Percentiles rank a stretch among this genome's conserved stretches.
Conservation (phyloP, 2,329 filamentous ascomycete genomes). For the Tolypocladium endophyticum region DNA sequence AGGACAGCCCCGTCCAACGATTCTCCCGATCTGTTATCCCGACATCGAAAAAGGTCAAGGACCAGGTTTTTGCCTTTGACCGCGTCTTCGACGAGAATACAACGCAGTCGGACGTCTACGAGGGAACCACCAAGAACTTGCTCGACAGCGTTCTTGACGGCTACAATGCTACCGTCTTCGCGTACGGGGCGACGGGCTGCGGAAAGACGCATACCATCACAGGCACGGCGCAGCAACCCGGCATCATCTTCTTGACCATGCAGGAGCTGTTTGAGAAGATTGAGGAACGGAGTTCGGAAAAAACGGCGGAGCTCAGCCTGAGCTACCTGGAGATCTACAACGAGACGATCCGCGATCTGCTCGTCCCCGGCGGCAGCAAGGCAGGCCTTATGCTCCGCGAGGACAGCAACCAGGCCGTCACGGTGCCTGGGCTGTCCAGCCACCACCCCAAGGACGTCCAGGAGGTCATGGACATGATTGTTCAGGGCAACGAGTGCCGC, state of each 20-base stretch:
- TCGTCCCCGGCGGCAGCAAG: slow-evolving; percentile 77
- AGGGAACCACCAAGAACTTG: slow-evolving; percentile 79
- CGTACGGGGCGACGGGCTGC: slow-evolving; percentile 94
- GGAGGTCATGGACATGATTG: slow-evolving; percentile 99
- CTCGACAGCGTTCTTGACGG: slow-evolving; percentile 92
- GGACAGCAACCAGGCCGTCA: slow-evolving; percentile 87
- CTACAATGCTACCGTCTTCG: slow-evolving; percentile 98
- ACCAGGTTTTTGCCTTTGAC: slow-evolving; percentile 96
- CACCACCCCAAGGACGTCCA: slow-evolving; percentile 85
- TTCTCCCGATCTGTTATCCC: slow-evolving; percentile 76
- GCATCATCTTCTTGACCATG: slow-evolving; percentile 98
- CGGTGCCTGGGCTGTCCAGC: slow-evolving; percentile 81
- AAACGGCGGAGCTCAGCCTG: slow-evolving; percentile 79
- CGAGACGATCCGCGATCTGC: slow-evolving; percentile 90
- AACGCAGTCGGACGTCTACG: slow-evolving; percentile 87
- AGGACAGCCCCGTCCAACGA: slow-evolving; percentile 83
- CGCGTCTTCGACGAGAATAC: slow-evolving; percentile 94
- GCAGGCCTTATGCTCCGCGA: slow-evolving; percentile 84
- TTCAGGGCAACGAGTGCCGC: slow-evolving; percentile 84
- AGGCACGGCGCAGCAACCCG: slow-evolving; percentile 82
- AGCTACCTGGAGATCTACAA: slow-evolving; percentile 99
- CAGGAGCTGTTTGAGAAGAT: slow-evolving; percentile 98
- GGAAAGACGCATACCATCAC: slow-evolving; percentile 98
- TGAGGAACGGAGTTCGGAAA: slow-evolving; percentile 72
- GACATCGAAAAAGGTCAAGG: slow-evolving; percentile 85